Percentiles rank a stretch among this genome's conserved stretches.
phyloP scores from a whole-genome alignment of 2,329 filamentous ascomycete genomes.

The Cladosporium colombiae region DNA sequence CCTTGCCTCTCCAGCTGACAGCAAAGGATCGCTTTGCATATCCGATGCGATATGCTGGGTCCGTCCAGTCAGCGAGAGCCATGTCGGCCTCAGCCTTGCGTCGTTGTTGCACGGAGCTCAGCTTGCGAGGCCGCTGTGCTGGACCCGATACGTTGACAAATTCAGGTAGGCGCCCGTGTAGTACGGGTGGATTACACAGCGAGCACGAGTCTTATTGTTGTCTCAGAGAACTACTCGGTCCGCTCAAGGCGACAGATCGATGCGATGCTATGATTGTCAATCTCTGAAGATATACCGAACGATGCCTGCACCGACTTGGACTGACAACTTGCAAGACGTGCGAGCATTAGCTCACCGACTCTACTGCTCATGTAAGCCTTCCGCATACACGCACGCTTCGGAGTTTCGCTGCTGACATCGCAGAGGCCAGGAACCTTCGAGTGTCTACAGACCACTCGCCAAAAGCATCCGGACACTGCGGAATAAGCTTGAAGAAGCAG shows the following conservation, averaged over 20 bases:
- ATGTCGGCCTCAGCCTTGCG: conserved; percentile 4
- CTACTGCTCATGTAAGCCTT: conserved; percentile 23
- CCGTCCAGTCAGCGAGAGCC: conserved; percentile 6
- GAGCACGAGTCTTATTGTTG: neutral
- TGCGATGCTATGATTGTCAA: neutral
- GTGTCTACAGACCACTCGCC: conserved; percentile 18
- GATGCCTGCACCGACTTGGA: conserved; percentile 9
- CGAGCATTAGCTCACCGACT: conserved; percentile 23
- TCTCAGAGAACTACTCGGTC: neutral
- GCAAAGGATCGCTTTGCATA: conserved; percentile 7
- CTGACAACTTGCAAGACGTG: neutral
- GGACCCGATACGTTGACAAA: neutral
- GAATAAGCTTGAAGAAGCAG: conserved; percentile 26
- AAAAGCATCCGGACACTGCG: conserved; percentile 23
- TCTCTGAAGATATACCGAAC: neutral
- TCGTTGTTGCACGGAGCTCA: neutral
- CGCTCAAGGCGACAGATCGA: neutral
- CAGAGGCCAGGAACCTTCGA: conserved; percentile 21
- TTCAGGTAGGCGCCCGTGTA: neutral
- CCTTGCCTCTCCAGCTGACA: conserved; percentile 1
- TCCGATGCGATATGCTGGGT: neutral
- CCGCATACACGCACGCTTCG: neutral
- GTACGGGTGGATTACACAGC: neutral
- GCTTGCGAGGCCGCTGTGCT: conserved; percentile 7
- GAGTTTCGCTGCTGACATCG: neutral